These are phyloP conservation scores for Didymella keratinophila DNA, from an alignment of 2,329 filamentous ascomycete genomes.

Conservation along the genomic window DNA sequence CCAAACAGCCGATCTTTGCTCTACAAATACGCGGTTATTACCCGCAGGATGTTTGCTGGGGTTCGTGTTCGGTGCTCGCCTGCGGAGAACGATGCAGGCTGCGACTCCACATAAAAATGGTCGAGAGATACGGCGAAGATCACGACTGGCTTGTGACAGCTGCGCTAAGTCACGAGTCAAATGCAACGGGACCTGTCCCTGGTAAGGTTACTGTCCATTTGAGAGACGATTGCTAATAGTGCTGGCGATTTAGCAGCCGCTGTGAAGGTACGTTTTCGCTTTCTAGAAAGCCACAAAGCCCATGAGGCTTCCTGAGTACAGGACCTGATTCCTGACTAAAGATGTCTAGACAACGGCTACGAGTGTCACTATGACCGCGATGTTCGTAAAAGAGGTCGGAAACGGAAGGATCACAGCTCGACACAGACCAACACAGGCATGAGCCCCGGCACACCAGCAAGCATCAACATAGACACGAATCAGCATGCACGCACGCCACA, in stretches of 20 bases:
- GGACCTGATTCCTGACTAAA: background rate
- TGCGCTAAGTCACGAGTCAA: conserved; percentile 9
- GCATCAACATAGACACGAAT: background rate
- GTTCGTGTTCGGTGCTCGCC: background rate
- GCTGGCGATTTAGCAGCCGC: background rate
- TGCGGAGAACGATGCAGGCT: background rate
- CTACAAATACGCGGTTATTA: conserved; percentile 11
- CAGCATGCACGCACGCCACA: background rate
- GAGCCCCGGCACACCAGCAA: background rate
- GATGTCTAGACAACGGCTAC: background rate
- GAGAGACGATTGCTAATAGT: background rate
- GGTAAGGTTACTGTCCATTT: background rate
- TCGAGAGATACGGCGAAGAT: conserved; percentile 9
- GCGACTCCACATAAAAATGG: background rate
- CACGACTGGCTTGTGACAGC: conserved; percentile 6
- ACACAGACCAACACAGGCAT: background rate
- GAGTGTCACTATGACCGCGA: conserved; percentile 7
- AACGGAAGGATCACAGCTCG: background rate
- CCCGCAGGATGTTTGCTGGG: conserved; percentile 5
- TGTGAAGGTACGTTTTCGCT: conserved; percentile 3
- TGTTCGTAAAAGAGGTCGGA: conserved; percentile 6
- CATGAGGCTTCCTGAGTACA: background rate
- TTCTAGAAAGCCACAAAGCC: background rate
- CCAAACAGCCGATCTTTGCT: background rate
- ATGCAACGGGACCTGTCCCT: conserved; percentile 2